Conservation (phyloP, 192 early-diverging fungal genomes). For the Backusella tuberculispora region DNA sequence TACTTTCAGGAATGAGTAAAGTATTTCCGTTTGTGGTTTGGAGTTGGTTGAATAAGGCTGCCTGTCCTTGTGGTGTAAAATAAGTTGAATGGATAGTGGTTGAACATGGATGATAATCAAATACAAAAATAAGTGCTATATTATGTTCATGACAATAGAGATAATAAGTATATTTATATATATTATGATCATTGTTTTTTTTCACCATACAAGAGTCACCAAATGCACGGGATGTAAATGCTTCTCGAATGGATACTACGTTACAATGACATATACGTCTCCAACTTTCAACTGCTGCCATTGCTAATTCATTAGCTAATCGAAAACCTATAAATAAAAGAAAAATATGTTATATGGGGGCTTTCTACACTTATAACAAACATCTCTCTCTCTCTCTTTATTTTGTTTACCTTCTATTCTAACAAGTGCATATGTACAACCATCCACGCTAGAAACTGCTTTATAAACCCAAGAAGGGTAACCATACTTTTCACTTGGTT, state of each 20-base stretch:
- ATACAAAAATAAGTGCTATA: constrained; percentile 89
- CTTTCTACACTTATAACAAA: too few species aligned
- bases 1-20: constrained; percentile 58
- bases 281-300: constrained; percentile 87
- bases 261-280: constrained; percentile 76
- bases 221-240: constrained; percentile 94
- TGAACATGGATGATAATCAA: constrained; percentile 88
- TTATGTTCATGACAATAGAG: neutral
- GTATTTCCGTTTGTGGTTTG: neutral
- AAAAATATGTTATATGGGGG: too few species aligned
- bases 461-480: constrained; percentile 83
- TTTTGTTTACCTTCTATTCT: constrained; percentile 76
- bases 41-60: constrained; percentile 25
- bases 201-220: constrained; percentile 78
- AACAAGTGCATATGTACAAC: constrained; percentile 77
- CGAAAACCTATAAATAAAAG: constrained; percentile 53
- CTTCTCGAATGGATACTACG: constrained; percentile 87
- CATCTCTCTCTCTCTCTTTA: neutral
- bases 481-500: constrained; percentile 53
- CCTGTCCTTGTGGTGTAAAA: constrained; percentile 55
- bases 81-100: constrained; percentile 68
- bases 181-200: neutral
- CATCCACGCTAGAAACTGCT: constrained; percentile 80
- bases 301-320: constrained; percentile 77
- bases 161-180: neutral